phyloP scores from a whole-genome alignment of 169 alveolate species.

The Eimeria acervulina region DNA sequence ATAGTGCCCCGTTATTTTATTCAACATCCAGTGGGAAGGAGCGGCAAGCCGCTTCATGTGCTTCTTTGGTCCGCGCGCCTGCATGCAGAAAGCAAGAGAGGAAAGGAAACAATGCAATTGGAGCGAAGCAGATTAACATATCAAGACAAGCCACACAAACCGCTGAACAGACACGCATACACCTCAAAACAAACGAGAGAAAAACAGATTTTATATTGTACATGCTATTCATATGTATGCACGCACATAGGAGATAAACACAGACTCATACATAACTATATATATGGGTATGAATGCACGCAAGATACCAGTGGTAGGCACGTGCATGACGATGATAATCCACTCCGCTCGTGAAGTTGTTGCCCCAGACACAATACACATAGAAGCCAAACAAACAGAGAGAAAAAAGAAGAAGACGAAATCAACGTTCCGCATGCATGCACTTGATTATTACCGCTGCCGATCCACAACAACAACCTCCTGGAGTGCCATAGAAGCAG shows the following conservation, averaged over 20 bases:
- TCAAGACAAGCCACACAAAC: too few species aligned
- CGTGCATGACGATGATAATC: not conserved
- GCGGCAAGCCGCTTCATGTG: constrained; percentile 99
- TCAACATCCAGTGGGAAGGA: constrained; percentile 99
- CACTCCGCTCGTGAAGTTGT: too few species aligned
- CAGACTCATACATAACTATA: not conserved
- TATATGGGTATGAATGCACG: not conserved
- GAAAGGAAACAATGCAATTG: not conserved
- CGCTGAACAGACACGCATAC: too few species aligned
- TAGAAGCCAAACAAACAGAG: not conserved
- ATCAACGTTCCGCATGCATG: too few species aligned
- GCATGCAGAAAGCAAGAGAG: not conserved
- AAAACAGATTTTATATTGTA: not conserved
- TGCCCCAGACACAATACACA: too few species aligned
- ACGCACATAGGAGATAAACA: not conserved
- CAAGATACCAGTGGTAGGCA: not conserved
- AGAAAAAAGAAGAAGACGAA: too few species aligned
- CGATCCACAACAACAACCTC: not conserved
- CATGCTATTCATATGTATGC: not conserved
- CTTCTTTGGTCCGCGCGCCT: constrained; percentile 99
- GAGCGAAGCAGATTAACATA: too few species aligned
- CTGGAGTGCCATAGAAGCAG: not conserved
- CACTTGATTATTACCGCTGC: not conserved
- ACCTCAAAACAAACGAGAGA: not conserved
- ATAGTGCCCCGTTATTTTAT: constrained; percentile 98